Percentiles rank a stretch among this genome's conserved stretches.
These are phyloP conservation scores for Cystobasidium ongulense DNA, from an alignment of 768 basidiomycete species.

Conservation along the genomic window DNA sequence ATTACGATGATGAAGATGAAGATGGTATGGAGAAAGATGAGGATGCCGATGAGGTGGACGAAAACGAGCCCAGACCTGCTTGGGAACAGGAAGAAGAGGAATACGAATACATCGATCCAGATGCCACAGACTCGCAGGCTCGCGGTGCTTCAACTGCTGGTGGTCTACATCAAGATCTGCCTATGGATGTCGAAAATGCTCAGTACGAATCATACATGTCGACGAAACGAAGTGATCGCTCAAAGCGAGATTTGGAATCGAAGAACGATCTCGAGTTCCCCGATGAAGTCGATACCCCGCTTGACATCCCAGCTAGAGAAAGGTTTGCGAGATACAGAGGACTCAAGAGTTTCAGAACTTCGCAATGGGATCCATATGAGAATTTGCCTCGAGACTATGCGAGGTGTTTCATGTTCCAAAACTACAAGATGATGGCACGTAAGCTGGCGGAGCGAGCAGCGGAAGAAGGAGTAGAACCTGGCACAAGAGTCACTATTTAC, in stretches of 20 bases:
- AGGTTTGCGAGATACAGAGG: conserved; percentile 91
- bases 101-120: conserved; percentile 21
- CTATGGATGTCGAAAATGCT: conserved; percentile 20
- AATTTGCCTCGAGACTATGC: conserved; percentile 90
- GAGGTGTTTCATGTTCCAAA: conserved; percentile 92
- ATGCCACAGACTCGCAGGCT: conserved; percentile 21
- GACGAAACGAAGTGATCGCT: conserved; percentile 37
- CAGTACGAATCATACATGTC: conserved; percentile 45
- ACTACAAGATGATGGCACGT: conserved; percentile 76
- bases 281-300: conserved; percentile 91
- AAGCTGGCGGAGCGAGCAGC: conserved; percentile 58
- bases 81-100: conserved; percentile 54
- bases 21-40: conserved; percentile 46
- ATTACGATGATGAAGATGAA: conserved; percentile 35
- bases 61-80: conserved; percentile 43
- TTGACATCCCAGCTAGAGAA: conserved; percentile 64
- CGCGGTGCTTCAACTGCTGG: not conserved
- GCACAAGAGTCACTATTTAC: conserved; percentile 67
- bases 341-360: conserved; percentile 82
- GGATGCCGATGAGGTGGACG: conserved; percentile 51
- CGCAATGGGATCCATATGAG: conserved; percentile 96
- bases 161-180: conserved; percentile 20
- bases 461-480: conserved; percentile 68
- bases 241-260: conserved; percentile 59
- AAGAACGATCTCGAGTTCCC: conserved; percentile 80